Conservation (phyloP, 139 green algal genomes). For the Axilococcus clingmanii region DNA sequence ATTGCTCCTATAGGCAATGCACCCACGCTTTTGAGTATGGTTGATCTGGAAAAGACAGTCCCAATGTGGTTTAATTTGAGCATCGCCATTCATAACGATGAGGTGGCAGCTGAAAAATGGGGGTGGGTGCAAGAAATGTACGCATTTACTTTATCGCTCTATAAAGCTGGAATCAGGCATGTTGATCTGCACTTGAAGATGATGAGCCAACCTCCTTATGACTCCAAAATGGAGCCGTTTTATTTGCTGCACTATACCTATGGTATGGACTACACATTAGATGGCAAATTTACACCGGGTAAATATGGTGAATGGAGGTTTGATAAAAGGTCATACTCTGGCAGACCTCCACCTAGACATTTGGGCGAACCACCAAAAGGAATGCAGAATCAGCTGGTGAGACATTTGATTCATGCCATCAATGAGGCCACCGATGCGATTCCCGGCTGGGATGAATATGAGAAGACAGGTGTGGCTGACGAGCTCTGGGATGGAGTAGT, state of each 20-base stretch:
- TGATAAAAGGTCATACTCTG: slow-evolving; percentile 83
- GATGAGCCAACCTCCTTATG: slow-evolving; percentile 84
- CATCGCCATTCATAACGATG: slow-evolving; percentile 85
- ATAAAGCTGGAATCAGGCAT: slow-evolving; percentile 46
- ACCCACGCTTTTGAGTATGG: slow-evolving; percentile 69
- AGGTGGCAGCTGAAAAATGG: slow-evolving; percentile 55
- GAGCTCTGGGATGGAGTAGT: slow-evolving; percentile 39
- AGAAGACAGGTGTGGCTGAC: slow-evolving; percentile 29
- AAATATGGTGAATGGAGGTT: slow-evolving; percentile 89
- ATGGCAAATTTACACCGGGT: slow-evolving; percentile 53
- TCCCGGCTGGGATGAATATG: slow-evolving; percentile 64
- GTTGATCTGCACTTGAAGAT: slow-evolving; percentile 59
- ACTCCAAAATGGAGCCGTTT: slow-evolving; percentile 53
- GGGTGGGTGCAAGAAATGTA: slow-evolving; percentile 94
- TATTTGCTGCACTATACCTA: slow-evolving; percentile 98
- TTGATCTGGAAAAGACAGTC: slow-evolving; percentile 63
- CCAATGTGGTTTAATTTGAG: slow-evolving; percentile 82
- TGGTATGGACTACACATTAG: slow-evolving; percentile 79
- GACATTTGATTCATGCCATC: slow-evolving; percentile 36
- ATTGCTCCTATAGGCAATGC: slow-evolving; percentile 82
- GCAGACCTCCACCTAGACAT: slow-evolving; percentile 46
- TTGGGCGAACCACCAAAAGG: slow-evolving; percentile 45
- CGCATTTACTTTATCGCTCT: slow-evolving; percentile 74
- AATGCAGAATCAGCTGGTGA: slow-evolving; percentile 77
- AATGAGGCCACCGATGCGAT: slow-evolving; percentile 34